Evolutionary conservation across 495 filamentous ascomycete species (phyloP), one percentile per base, ranked within the genome.

Genomic region (Neurospora sp.): DNA sequence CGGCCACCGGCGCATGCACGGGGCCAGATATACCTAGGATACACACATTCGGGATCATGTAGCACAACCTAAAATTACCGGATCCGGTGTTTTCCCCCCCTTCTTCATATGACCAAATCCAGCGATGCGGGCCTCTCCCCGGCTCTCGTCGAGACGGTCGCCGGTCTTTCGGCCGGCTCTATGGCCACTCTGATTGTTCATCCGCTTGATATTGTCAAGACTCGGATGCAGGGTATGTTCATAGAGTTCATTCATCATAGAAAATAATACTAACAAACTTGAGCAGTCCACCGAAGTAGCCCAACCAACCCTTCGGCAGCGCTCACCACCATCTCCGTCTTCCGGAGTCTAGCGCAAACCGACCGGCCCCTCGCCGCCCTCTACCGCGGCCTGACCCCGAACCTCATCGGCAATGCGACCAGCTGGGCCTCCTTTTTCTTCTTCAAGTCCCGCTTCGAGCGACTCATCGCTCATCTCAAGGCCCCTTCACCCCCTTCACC

Each of bases 191-290:
- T 98, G 72, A 86, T 87, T 70, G 90, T 91, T 37, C 92, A 94
- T 83, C 96, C 96, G 22, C 86, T 99, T 70, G 96, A 99, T 82
- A 88, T 98, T 72, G 87, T 98, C 77, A 99, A 99, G 84, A 98
- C 94, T 45, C 91, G 96, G 72, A 89, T 99, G 76, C 96, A 99
- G 83, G 88, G 94, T 95, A 81, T 61, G 76, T 74, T 44, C 40
- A 17, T 72, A 9, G 1, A 41, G 45, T 9, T 68, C 42, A 37
- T 20, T 22, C 40, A 27, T 17, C n/a, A 69, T 70, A 53, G 40
- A 61, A 48, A 38, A 45, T n/a, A 38, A 35, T 14, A 5, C 37
- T n/a, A 37, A 16, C 40, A 8, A 5, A 5, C 3, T 3, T n/a
- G 3, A 35, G 38, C 69, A 81, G 82, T 85, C 70, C 74, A 85